Base-by-base conservation (phyloP, 2,329 filamentous ascomycete genomes). In the Colletotrichum falcatum region DNA sequence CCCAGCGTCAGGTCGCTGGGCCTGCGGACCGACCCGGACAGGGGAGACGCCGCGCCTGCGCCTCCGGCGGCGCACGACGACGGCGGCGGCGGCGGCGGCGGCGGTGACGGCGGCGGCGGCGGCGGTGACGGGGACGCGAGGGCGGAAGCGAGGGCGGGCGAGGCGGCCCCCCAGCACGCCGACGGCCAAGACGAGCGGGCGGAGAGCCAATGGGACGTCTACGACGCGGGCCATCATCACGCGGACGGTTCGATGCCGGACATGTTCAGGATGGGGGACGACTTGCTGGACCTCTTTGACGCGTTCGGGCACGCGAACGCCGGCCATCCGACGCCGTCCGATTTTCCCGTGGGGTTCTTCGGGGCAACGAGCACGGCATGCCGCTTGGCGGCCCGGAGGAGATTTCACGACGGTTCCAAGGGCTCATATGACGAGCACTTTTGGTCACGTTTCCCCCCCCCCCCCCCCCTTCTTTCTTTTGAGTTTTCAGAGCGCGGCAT, bases 251-350 rank as follows among this genome's bases (percentile, higher is more conserved):
- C 75, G 0, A 75, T 78, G 0, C 80, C 79, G 0, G 78, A 81
- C 35, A 78, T 79, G 75, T 76, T 75, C 8, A 75, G 78, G 28
- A 79, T 82, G 76, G 76, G 78, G 9, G 77, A 76, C n/a, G 79
- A 81, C 5, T 73, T 83, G 1, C 64, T 82, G 23, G 76, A 76
- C 20, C 71, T 82, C 0, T 82, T 82, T 61, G 78, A 82, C 48
- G 76, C 77, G 0, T 78, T 81, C 23, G 79, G 77, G 0, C 67
- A 70, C 5, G 51, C 51, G 4, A 70, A 62, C 7, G 42, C 49
- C 1, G 67, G 67, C 1, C 67, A 70, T 1, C 56, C 63, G 3
- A 78, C 61, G 11, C 68, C 68, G 0, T 65, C 63, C 3, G 71
- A 71, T 11, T 71, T 66, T 39, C 65, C 66, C 1, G 46, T 44